These are phyloP conservation scores for Cercospora brassicicola DNA, from an alignment of 2,329 filamentous ascomycete genomes.

Conservation along the genomic window DNA sequence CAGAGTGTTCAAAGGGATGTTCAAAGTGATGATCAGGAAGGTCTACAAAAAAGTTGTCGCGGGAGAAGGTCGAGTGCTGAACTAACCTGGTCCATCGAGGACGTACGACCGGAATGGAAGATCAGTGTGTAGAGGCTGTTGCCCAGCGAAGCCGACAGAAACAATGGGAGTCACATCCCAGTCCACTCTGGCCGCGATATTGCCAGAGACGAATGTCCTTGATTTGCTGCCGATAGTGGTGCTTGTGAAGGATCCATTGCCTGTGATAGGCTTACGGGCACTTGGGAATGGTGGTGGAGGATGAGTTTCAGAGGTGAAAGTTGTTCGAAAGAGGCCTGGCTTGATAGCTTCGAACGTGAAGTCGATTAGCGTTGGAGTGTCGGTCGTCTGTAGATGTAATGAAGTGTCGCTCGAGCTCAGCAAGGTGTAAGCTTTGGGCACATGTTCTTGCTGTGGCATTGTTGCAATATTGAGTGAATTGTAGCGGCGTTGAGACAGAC, in stretches of 20 bases:
- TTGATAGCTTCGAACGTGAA: slow-evolving; percentile 66
- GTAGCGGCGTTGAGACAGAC: background rate
- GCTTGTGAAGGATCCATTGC: slow-evolving; percentile 10
- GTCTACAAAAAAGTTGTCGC: background rate
- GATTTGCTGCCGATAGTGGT: slow-evolving; percentile 36
- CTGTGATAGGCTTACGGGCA: slow-evolving; percentile 46
- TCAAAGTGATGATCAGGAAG: background rate
- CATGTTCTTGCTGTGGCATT: slow-evolving; percentile 53
- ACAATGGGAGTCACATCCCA: slow-evolving; percentile 62
- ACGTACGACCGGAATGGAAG: slow-evolving; percentile 66
- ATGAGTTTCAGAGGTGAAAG: slow-evolving; percentile 63
- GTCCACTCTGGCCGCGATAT: slow-evolving; percentile 57
- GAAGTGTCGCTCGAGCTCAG: slow-evolving; percentile 33
- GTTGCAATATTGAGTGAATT: background rate
- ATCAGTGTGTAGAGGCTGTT: slow-evolving; percentile 61
- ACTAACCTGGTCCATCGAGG: slow-evolving; percentile 57
- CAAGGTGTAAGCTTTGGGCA: slow-evolving; percentile 42
- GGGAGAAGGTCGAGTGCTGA: background rate
- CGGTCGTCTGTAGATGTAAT: slow-evolving; percentile 48
- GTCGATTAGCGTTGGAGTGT: slow-evolving; percentile 45
- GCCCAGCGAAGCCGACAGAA: slow-evolving; percentile 54
- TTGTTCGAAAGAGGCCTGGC: slow-evolving; percentile 66
- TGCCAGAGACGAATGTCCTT: slow-evolving; percentile 44
- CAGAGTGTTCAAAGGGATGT: no score
- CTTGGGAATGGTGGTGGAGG: slow-evolving; percentile 66